Conservation (phyloP, 345 rosid species). For the Populus deltoides region DNA sequence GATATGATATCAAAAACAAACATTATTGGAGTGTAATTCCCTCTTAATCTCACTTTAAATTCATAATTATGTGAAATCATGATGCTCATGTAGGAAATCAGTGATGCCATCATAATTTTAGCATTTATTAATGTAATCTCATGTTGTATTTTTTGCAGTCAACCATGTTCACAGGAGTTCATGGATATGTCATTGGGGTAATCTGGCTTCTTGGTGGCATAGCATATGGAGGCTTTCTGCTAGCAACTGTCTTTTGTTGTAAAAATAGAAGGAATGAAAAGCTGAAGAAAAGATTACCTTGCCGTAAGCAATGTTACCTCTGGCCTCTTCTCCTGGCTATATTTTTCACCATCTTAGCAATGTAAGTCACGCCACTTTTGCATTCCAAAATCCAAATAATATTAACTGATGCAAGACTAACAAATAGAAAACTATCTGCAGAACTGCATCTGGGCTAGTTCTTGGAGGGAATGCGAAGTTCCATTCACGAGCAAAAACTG, state of each 20-base stretch:
- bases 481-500: constrained; percentile 41
- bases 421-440: constrained; percentile 16
- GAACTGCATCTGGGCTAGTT: constrained; percentile 54
- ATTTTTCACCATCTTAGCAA: constrained; percentile 46
- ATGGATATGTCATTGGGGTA: constrained; percentile 48
- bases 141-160: constrained; percentile 43
- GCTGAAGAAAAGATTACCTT: constrained; percentile 24
- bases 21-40: constrained; percentile 72
- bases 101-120: background rate
- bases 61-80: background rate
- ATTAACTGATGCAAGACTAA: background rate
- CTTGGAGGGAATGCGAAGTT: constrained; percentile 57
- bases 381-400: background rate
- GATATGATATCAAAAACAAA: constrained; percentile 56
- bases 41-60: background rate
- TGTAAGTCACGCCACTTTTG: constrained; percentile 36
- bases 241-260: constrained; percentile 23
- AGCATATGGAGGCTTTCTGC: constrained; percentile 31
- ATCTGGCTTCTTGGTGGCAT: constrained; percentile 55
- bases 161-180: constrained; percentile 50
- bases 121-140: background rate
- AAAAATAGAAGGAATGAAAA: constrained; percentile 25
- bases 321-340: constrained; percentile 40
- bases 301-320: constrained; percentile 31
- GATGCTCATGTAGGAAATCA: background rate